phyloP scores from a whole-genome alignment of 2,329 filamentous ascomycete species.

The Huntiella bhutanensis region DNA sequence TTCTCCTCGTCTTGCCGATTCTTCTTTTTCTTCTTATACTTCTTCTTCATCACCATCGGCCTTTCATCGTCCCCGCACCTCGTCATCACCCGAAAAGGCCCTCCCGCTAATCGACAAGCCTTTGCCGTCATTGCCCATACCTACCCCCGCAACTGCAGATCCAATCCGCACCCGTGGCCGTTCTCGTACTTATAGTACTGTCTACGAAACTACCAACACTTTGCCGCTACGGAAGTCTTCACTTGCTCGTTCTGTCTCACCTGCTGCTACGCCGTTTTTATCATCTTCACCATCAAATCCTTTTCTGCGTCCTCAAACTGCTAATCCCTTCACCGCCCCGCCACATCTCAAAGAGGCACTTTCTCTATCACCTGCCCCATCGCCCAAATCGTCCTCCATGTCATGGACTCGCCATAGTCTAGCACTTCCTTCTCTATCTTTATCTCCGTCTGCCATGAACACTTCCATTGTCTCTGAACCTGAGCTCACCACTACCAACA shows the following conservation, averaged over 20 bases:
- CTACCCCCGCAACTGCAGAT: background rate
- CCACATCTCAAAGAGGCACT: background rate
- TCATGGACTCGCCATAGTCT: background rate
- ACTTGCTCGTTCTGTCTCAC: background rate
- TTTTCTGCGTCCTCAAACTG: no score
- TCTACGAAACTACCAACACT: no score
- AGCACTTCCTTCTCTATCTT: background rate
- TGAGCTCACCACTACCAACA: background rate
- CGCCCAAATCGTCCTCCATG: background rate
- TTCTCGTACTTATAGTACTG: no score
- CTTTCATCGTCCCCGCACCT: background rate
- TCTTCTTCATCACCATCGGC: conserved; percentile 2
- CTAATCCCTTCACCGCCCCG: no score
- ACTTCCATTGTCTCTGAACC: background rate
- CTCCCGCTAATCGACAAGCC: background rate
- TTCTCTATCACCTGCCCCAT: background rate
- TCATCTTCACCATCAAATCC: background rate
- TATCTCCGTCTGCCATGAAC: background rate
- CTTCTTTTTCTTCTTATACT: background rate
- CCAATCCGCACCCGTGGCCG: background rate
- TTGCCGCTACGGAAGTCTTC: no score
- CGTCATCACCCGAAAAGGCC: no score
- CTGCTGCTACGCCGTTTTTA: background rate
- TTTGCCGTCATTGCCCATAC: background rate
- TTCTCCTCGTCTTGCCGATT: background rate